Evolutionary conservation across 768 basidiomycete species (phyloP), one percentile per base, ranked within the genome.

Genomic region (Lactarius tabidus): DNA sequence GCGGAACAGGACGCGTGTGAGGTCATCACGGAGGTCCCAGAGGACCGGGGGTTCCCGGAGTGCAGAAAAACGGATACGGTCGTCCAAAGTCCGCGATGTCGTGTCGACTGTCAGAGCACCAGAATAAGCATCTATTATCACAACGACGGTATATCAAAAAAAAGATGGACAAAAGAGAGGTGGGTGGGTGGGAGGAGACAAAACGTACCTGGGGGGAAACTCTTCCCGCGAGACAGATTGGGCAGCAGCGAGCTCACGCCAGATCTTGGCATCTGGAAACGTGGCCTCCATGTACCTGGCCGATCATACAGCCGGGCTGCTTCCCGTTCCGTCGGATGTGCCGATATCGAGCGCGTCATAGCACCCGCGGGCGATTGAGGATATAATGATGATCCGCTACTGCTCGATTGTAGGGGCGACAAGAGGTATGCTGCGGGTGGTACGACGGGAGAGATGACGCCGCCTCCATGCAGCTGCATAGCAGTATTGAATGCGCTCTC

Each of bases 1-100:
- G 59, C 79, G 79, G 71, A 87, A 83, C 20, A 77, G 66, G 52
- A 85, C 69, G 26, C 74, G 70, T 23, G 70, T 64, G 2, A 80
- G 78, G 23, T 78, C 72, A 1, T 70, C 70, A 18, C 85, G 84
- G 18, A 89, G 72, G 72, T 89, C 85, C 70, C 79, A 79, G 60
- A 76, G 73, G 31, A 85, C 72, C 3, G 81, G 75, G 0, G 81
- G 77, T 18, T 74, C 63, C 55, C 67, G 62, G 8, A 72, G 70
- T 1, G 70, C 39, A 17, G 66, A 62, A 62, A 73, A 74, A 12
- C 74, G 73, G 20, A 77, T 64, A 41, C 71, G 73, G 6, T 71
- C 63, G 56, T 73, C 69, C 39, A 76, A 63, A 53, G 67, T 66
- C 54, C 62, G 67, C 55, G 68, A 55, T 43, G 43, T 56, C 65